phyloP scores from a whole-genome alignment of 495 filamentous ascomycete species.

The Tetracladium setigerum region DNA sequence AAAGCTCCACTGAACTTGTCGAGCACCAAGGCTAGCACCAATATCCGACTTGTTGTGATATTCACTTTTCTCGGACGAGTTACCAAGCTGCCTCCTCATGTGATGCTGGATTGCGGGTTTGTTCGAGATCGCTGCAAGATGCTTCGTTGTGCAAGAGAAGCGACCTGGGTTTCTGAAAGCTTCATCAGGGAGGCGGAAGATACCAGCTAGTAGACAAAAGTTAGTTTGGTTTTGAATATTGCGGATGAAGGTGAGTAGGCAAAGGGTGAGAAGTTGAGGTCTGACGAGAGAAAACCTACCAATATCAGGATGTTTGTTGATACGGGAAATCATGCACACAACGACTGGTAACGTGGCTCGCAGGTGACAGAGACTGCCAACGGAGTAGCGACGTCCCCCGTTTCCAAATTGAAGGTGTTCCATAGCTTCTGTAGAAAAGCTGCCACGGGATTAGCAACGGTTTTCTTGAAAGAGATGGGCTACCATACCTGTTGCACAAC shows the following conservation, averaged over 20 bases:
- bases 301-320: conserved; percentile 17
- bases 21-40: not conserved
- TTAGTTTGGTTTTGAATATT: not conserved
- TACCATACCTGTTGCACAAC: too few relatives aligned
- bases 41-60: not conserved
- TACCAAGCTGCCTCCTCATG: not conserved
- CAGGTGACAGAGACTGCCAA: conserved; percentile 10
- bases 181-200: conserved; percentile 11
- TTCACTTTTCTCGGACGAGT: conserved; percentile 15
- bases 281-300: conserved; percentile 5
- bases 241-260: not conserved
- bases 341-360: conserved; percentile 7
- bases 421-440: too few relatives aligned
- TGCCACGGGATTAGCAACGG: too few relatives aligned
- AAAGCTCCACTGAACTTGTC: conserved; percentile 16
- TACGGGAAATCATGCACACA: conserved; percentile 5
- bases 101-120: not conserved
- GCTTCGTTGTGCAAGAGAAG: conserved; percentile 7
- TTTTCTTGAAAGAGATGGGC: too few relatives aligned
- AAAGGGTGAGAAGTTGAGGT: not conserved
- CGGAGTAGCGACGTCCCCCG: conserved; percentile 8
- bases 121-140: conserved; percentile 8
- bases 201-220: conserved; percentile 7
- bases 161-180: conserved; percentile 7
- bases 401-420: too few relatives aligned